Percentiles rank a stretch among this genome's conserved stretches.
phyloP scores from a whole-genome alignment of 495 filamentous ascomycete genomes.

The Daldinia vernicosa region DNA sequence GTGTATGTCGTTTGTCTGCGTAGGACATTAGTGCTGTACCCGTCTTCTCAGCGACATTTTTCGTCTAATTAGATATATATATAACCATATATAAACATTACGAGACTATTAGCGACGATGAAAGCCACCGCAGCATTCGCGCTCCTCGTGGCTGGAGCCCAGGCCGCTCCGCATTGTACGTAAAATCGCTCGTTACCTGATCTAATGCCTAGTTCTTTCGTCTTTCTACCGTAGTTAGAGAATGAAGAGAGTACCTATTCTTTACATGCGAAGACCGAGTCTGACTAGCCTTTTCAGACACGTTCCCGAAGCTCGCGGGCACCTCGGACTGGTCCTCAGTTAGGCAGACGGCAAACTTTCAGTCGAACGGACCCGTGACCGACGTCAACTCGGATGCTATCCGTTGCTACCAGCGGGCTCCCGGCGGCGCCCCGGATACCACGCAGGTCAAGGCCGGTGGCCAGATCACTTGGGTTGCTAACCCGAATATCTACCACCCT shows the following conservation, averaged over 20 bases:
- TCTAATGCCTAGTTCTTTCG: neutral
- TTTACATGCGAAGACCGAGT: constrained; percentile 43
- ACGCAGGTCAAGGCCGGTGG: constrained; percentile 57
- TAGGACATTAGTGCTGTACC: constrained; percentile 7
- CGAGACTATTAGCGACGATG: constrained; percentile 42
- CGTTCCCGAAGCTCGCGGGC: constrained; percentile 46
- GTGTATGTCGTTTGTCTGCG: constrained; percentile 2
- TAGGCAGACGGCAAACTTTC: constrained; percentile 58
- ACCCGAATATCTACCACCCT: constrained; percentile 58
- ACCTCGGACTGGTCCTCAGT: constrained; percentile 60
- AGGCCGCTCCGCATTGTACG: constrained; percentile 56
- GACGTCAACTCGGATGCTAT: constrained; percentile 58
- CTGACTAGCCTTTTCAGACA: constrained; percentile 27
- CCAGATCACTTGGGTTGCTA: constrained; percentile 56
- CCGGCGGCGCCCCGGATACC: constrained; percentile 52
- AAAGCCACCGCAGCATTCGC: constrained; percentile 48
- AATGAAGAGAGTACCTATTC: too few species aligned
- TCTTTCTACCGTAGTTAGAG: neutral
- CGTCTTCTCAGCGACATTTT: neutral
- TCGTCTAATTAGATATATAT: neutral
- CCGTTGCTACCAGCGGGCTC: constrained; percentile 59
- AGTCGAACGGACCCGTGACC: constrained; percentile 62
- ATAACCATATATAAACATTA: neutral
- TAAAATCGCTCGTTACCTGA: neutral
- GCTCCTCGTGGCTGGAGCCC: constrained; percentile 46